These are phyloP conservation scores for Euphrasia confusa DNA, from an alignment of 257 asterid genomes.

Conservation along the genomic window DNA sequence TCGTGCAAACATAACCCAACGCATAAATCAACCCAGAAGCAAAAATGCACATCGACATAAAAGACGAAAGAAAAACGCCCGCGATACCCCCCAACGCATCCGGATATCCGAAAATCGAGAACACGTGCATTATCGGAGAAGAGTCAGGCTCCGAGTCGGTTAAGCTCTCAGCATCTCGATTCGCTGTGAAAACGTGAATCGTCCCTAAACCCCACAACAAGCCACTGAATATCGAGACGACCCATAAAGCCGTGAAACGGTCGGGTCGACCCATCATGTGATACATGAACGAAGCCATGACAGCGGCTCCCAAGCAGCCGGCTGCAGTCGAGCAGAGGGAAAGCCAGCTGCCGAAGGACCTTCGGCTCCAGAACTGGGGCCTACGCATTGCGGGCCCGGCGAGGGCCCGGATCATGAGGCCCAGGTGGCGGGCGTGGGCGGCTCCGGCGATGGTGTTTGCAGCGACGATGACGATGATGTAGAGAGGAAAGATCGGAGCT, in stretches of 20 bases:
- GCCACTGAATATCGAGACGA: conserved; percentile 86
- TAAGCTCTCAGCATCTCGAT: conserved; percentile 31
- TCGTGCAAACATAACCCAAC: conserved; percentile 51
- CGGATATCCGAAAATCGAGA: conserved; percentile 67
- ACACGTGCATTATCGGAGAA: conserved; percentile 35
- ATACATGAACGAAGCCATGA: conserved; percentile 62
- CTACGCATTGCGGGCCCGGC: conserved; percentile 46
- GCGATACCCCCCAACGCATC: conserved; percentile 79
- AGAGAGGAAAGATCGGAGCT: conserved; percentile 79
- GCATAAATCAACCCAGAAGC: conserved; percentile 64
- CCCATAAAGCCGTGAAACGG: conserved; percentile 71
- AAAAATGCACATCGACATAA: conserved; percentile 65
- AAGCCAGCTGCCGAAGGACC: conserved; percentile 55
- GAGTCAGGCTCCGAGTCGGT: conserved; percentile 24
- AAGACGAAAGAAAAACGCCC: conserved; percentile 72
- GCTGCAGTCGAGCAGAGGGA: conserved; percentile 74
- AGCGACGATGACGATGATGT: conserved; percentile 57
- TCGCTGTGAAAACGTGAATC: conserved; percentile 46
- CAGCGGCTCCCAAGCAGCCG: conserved; percentile 72
- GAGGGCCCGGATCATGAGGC: conserved; percentile 69
- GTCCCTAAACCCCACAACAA: conserved; percentile 71
- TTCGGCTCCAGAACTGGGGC: conserved; percentile 45
- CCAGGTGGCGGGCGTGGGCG: conserved; percentile 68
- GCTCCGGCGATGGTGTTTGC: conserved; percentile 65
- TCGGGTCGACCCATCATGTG: conserved; percentile 63